Percentiles rank a stretch among this genome's conserved stretches.
These are phyloP conservation scores for Naganishia liquefaciens DNA, from an alignment of 1,284 basidiomycete species.

Conservation along the genomic window DNA sequence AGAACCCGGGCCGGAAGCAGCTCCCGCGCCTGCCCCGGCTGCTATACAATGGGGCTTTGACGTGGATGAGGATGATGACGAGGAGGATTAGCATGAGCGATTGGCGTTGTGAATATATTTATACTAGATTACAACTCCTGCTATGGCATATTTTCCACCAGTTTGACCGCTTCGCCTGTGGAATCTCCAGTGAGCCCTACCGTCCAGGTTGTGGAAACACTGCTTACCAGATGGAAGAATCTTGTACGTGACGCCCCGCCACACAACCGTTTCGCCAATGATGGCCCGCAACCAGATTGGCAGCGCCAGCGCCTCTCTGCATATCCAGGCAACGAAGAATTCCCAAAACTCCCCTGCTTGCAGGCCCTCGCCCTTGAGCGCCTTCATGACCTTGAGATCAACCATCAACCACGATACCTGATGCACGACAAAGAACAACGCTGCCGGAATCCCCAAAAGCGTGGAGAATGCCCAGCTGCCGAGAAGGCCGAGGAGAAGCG, in stretches of 20 bases:
- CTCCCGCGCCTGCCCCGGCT: background rate
- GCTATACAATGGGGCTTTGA: conserved; percentile 16
- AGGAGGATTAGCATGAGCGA: conserved; percentile 8
- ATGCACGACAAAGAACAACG: conserved; percentile 68
- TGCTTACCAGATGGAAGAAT: conserved; percentile 44
- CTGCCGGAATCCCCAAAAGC: conserved; percentile 63
- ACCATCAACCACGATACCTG: conserved; percentile 61
- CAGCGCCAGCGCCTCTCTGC: conserved; percentile 74
- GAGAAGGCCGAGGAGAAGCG: conserved; percentile 68
- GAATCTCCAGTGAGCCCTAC: background rate
- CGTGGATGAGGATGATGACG: conserved; percentile 27
- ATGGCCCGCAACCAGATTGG: conserved; percentile 83
- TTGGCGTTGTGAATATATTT: background rate
- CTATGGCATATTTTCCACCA: conserved; percentile 21
- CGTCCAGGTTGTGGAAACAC: conserved; percentile 31
- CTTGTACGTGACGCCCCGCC: conserved; percentile 65
- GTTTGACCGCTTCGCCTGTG: conserved; percentile 23
- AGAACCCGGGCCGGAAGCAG: background rate
- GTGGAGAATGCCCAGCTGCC: conserved; percentile 62
- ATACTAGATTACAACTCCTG: background rate
- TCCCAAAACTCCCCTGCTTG: conserved; percentile 23
- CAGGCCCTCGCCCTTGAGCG: conserved; percentile 36
- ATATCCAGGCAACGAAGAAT: conserved; percentile 74
- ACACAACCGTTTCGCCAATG: conserved; percentile 73
- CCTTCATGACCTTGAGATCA: conserved; percentile 48